A percentile compares a stretch with the other conserved stretches of the same genome.
phyloP scores from a whole-genome alignment of 768 basidiomycete genomes.

The Boletus pseudopeckii region DNA sequence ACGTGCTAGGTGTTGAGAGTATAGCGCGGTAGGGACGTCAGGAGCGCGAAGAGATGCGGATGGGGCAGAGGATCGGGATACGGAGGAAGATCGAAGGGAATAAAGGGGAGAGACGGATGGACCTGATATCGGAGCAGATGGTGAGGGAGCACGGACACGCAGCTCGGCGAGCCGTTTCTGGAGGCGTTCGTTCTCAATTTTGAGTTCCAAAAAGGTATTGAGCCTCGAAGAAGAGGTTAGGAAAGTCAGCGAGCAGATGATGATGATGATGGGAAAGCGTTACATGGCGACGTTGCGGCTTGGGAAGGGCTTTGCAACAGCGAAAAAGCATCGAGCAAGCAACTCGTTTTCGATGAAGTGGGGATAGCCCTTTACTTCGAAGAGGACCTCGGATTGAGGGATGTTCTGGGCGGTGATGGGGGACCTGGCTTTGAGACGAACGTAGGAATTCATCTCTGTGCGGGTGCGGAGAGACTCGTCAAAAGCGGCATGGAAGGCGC shows the following conservation, averaged over 20 bases:
- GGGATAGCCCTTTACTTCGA: conserved; percentile 68
- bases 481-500: conserved; percentile 45
- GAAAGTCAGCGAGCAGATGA: background rate
- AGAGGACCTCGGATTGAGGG: conserved; percentile 50
- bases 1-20: conserved; percentile 13
- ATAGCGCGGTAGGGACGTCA: conserved; percentile 12
- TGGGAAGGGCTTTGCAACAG: conserved; percentile 74
- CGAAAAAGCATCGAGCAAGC: conserved; percentile 63
- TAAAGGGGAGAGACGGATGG: conserved; percentile 25
- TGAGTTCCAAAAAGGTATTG: conserved; percentile 75
- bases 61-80: conserved; percentile 22
- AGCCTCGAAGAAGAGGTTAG: conserved; percentile 42
- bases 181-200: conserved; percentile 81
- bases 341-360: conserved; percentile 40
- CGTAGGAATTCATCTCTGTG: conserved; percentile 52
- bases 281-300: conserved; percentile 69
- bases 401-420: conserved; percentile 25
- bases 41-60: conserved; percentile 7
- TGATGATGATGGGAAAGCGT: conserved; percentile 14
- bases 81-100: conserved; percentile 27
- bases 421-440: conserved; percentile 54
- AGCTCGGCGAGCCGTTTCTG: conserved; percentile 55
- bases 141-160: conserved; percentile 25
- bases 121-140: conserved; percentile 13
- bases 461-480: conserved; percentile 49